phyloP scores from a whole-genome alignment of 164 flowering plant genomes.

The Kingdonia uniflora region DNA sequence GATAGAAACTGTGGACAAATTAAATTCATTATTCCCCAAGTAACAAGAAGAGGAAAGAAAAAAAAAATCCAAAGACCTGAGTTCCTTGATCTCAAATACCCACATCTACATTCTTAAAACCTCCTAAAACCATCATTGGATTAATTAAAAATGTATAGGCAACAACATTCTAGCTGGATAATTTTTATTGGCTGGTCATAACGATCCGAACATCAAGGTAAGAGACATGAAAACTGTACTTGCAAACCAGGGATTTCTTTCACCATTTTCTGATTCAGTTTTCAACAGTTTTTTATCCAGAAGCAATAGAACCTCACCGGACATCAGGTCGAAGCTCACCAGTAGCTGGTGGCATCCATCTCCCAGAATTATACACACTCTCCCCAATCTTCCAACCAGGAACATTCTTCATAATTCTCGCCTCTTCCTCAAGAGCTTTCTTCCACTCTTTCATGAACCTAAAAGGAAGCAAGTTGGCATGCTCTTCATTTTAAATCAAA shows the following conservation, averaged over 20 bases:
- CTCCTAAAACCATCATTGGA: slow-evolving; percentile 40
- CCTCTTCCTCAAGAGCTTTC: slow-evolving; percentile 82
- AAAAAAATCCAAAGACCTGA: too few relatives aligned
- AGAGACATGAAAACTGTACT: too few relatives aligned
- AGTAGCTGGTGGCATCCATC: slow-evolving; percentile 96
- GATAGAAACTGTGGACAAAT: too few relatives aligned
- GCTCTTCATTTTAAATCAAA: neutral
- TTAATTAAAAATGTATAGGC: slow-evolving; percentile 27
- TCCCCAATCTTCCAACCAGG: slow-evolving; percentile 99
- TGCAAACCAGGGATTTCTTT: too few relatives aligned
- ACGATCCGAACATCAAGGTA: too few relatives aligned
- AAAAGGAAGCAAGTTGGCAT: neutral
- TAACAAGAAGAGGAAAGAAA: too few relatives aligned
- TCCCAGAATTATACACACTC: slow-evolving; percentile 83
- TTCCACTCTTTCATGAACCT: slow-evolving; percentile 98
- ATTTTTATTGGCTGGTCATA: too few relatives aligned
- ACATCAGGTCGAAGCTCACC: slow-evolving; percentile 94
- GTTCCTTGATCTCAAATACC: slow-evolving; percentile 1
- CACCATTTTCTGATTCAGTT: too few relatives aligned
- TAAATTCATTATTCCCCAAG: too few relatives aligned
- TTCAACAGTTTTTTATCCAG: too few relatives aligned
- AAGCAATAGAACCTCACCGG: slow-evolving; percentile 41
- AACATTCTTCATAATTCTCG: slow-evolving; percentile 93
- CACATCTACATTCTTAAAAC: slow-evolving; percentile 39
- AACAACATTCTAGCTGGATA: too few relatives aligned